Percentiles rank a stretch among this genome's conserved stretches.
phyloP scores from a whole-genome alignment of 257 asterid genomes.

The Gentiana dahurica region DNA sequence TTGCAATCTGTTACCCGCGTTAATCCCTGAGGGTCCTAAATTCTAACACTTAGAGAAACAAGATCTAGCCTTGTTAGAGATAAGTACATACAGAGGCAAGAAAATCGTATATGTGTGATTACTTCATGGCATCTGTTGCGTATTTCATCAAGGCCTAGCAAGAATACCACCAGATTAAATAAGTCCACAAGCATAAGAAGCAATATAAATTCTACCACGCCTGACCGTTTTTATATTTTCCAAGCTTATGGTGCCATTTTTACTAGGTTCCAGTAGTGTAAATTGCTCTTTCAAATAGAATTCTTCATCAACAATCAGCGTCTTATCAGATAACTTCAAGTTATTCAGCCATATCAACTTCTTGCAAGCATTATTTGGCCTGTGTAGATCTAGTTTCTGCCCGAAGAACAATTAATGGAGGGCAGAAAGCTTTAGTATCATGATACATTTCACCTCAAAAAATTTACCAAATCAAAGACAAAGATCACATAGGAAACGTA shows the following conservation, averaged over 20 bases:
- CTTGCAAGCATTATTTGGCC: no score
- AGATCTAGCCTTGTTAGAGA: neutral
- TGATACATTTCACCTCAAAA: no score
- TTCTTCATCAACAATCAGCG: slow-evolving; percentile 37
- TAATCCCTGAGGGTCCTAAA: no score
- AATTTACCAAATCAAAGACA: no score
- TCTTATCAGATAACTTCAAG: slow-evolving; percentile 8
- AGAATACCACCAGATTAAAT: slow-evolving; percentile 10
- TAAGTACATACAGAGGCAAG: slow-evolving; percentile 49
- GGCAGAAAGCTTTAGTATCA: no score
- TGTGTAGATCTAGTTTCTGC: no score
- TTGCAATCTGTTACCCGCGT: no score
- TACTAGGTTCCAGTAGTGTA: slow-evolving; percentile 35
- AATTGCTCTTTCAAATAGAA: slow-evolving; percentile 47
- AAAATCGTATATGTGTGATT: slow-evolving; percentile 66
- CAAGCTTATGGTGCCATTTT: slow-evolving; percentile 40
- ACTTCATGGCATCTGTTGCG: slow-evolving; percentile 86
- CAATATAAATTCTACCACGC: neutral
- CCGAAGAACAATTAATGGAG: no score
- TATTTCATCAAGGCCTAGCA: slow-evolving; percentile 63
- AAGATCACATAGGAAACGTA: no score
- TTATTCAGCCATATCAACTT: no score
- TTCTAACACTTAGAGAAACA: neutral
- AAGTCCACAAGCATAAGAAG: neutral
- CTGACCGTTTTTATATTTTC: slow-evolving; percentile 35